Evolutionary conservation across 1,284 basidiomycete genomes (phyloP), one percentile per base, ranked within the genome.

Genomic region (Ustilago trichophora): DNA sequence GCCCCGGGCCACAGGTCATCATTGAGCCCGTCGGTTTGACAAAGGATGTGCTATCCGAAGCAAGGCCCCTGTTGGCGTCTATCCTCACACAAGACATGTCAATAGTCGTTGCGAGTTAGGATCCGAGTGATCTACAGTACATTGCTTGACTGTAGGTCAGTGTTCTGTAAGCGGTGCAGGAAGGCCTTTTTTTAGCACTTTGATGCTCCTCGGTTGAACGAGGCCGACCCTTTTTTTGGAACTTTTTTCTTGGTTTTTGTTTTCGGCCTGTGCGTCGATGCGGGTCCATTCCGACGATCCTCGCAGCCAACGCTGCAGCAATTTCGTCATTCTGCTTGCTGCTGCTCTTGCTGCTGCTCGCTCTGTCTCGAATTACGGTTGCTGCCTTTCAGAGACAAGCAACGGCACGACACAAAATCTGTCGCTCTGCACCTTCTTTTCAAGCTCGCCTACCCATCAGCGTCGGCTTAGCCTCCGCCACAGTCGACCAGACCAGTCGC

Each of bases 281-380:
- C 49, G 59, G 59, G 37, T 51, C 48, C 51, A 54, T 40, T 40
- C 26, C 27, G 57, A 49, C 57, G 57, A 60, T 60, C 57, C 46
- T 49, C 41, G 51, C 51, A 60, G 44, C 44, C 13, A 34, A 24
- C 29, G 27, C 33, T 52, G 55, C 55, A 57, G 12, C 29, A 18
- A 18, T 38, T 24, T 45, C 51, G 58, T 62, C 58, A 62, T 62
- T 26, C 36, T 54, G 58, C 58, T 36, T 16, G n/a, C n/a, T n/a
- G n/a, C n/a, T n/a, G n/a, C 25, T 36, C 41, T 26, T 13, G 27
- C 19, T 27, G 19, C 12, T 21, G 29, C 43, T 31, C 13, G 11
- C 13, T 21, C 7, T 7, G 31, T 16, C n/a, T 11, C 11, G 8
- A n/a, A 24, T 22, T 15, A 25, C 22, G 24, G 10, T 36, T 33